Conservation (phyloP, 441 rosid species). For the Cnidoscolus chayamansa region DNA sequence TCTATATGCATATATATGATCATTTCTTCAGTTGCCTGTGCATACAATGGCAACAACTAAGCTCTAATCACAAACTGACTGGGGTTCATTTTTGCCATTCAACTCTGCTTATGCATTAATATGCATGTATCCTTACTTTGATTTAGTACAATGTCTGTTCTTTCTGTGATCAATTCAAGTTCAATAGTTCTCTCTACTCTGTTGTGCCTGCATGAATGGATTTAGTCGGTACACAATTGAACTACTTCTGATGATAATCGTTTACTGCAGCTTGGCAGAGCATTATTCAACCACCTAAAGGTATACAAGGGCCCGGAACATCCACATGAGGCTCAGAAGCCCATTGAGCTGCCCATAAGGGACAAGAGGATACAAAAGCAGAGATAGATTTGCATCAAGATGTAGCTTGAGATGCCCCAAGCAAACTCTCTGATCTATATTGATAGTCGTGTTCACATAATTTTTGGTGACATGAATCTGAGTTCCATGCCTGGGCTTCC, state of each 20-base stretch:
- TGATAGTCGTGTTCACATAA: neutral
- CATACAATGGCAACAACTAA: no score
- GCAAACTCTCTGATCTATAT: slow-evolving; percentile 14
- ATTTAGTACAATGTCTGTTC: neutral
- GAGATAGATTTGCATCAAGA: slow-evolving; percentile 29
- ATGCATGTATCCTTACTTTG: neutral
- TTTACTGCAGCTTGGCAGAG: slow-evolving; percentile 81
- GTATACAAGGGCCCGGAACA: slow-evolving; percentile 91
- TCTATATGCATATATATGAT: neutral
- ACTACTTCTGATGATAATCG: neutral
- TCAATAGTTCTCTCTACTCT: neutral
- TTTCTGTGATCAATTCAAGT: neutral
- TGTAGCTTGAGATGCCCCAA: slow-evolving; percentile 16
- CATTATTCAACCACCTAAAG: slow-evolving; percentile 86
- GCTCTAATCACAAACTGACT: no score
- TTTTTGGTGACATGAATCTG: neutral
- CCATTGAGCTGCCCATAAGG: slow-evolving; percentile 71
- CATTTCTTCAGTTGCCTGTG: neutral
- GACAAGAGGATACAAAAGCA: slow-evolving; percentile 78
- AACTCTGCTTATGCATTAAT: neutral
- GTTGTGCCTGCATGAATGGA: neutral
- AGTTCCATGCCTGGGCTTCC: slow-evolving; percentile 10
- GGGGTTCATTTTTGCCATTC: no score
- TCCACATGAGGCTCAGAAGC: slow-evolving; percentile 92
- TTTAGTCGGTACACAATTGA: neutral